Percentiles rank a stretch among this genome's conserved stretches.
These are phyloP conservation scores for Coleophoma cylindrospora DNA, from an alignment of 2,329 filamentous ascomycete genomes.

Conservation along the genomic window DNA sequence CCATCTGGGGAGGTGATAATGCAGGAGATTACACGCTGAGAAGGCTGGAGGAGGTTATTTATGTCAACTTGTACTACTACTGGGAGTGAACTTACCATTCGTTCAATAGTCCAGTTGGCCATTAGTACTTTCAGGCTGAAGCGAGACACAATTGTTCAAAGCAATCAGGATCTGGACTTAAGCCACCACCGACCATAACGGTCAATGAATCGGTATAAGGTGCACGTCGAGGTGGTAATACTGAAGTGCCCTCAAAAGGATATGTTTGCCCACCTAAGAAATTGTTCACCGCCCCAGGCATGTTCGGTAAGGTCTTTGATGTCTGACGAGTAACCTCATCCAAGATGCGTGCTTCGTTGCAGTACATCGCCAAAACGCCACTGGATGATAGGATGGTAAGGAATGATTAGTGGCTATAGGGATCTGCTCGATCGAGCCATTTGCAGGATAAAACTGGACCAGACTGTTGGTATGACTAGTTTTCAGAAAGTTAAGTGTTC, in stretches of 20 bases:
- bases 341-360: slow-evolving; percentile 63
- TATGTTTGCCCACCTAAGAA: slow-evolving; percentile 58
- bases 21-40: slow-evolving; percentile 56
- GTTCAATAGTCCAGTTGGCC: slow-evolving; percentile 58
- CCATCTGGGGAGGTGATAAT: slow-evolving; percentile 61
- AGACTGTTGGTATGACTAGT: slow-evolving; percentile 26
- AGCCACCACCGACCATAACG: slow-evolving; percentile 61
- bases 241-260: slow-evolving; percentile 57
- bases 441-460: slow-evolving; percentile 46
- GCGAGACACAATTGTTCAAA: slow-evolving; percentile 63
- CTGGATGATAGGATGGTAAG: slow-evolving; percentile 54
- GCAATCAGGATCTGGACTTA: slow-evolving; percentile 48
- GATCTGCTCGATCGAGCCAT: slow-evolving; percentile 57
- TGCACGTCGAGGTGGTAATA: slow-evolving; percentile 57
- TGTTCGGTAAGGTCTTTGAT: slow-evolving; percentile 51
- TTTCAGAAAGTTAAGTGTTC: slow-evolving; percentile 16
- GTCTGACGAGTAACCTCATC: slow-evolving; percentile 55
- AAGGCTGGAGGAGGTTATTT: slow-evolving; percentile 35
- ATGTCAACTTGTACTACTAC: too few relatives aligned
- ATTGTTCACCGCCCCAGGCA: slow-evolving; percentile 57
- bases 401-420: slow-evolving; percentile 65
- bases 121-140: slow-evolving; percentile 48
- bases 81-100: slow-evolving; percentile 34
- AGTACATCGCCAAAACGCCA: slow-evolving; percentile 60
- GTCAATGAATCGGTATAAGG: slow-evolving; percentile 56